Percentiles rank a stretch among this genome's conserved stretches.
These are phyloP conservation scores for Kandelia obovata DNA, from an alignment of 345 rosid genomes.

Conservation along the genomic window DNA sequence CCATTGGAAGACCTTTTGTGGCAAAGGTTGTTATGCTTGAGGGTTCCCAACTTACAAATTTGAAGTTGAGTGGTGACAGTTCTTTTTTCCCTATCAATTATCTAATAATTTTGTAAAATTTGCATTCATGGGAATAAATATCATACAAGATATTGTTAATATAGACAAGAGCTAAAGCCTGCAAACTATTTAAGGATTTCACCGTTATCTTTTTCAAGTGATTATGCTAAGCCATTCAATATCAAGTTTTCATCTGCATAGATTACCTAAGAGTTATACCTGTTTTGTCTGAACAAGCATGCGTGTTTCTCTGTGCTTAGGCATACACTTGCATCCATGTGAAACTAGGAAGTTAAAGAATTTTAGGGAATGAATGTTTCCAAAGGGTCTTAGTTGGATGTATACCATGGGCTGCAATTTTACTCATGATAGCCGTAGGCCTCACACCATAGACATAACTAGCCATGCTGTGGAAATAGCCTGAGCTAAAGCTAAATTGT, in stretches of 20 bases:
- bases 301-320: not conserved
- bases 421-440: not conserved
- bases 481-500: not conserved
- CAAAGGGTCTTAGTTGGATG: not conserved
- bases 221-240: not conserved
- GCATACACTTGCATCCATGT: not conserved
- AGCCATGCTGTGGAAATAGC: not conserved
- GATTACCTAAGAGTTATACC: not conserved
- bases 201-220: not conserved
- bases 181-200: not conserved
- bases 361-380: not conserved
- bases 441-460: not conserved
- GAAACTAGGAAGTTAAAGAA: not conserved
- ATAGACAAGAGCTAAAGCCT: not conserved
- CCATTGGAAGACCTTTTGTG: constrained; percentile 88
- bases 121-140: not conserved
- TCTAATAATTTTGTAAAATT: not conserved
- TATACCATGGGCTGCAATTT: no score
- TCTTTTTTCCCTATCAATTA: not conserved
- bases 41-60: constrained; percentile 22
- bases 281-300: constrained; percentile 4
- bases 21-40: constrained; percentile 55
- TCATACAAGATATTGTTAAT: not conserved
- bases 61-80: constrained; percentile 48
- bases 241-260: not conserved